Base-by-base conservation (phyloP, 1,139 yeast species). In the Taiozyma sp. region DNA sequence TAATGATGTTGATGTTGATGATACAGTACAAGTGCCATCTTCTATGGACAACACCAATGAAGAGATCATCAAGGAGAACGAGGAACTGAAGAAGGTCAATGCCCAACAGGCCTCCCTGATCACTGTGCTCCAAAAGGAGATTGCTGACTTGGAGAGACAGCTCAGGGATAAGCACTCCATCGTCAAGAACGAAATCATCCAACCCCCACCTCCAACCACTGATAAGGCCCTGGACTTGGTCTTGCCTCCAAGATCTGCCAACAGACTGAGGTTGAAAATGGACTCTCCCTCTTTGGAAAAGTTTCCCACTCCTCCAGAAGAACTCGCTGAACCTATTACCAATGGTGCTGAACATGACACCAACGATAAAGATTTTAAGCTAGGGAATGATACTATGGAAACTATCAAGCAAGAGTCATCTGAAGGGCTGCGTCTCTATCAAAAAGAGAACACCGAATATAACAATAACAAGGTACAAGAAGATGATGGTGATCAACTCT, bases 161-260 rank as follows among this genome's bases (percentile, higher is more conserved):
- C 26, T 37, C 3, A 37, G 9, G n/a, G 24, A 37, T 4, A 40
- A 40, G 19, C 29, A 40, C 2, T 13, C 22, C 5, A 40, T 22
- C 24, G 30, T 22, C 2, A 40, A 40, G 29, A 24, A 40, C 5
- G 29, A 21, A 10, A 22, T 24, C 16, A 40, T 40, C 6, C 28
- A 40, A 13, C 28, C 16, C 2, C 11, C 16, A 22, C 5, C 10
- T 7, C 11, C 16, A 22, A n/a, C 16, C 6, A 24, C 30, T 6
- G 24, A 21, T 19, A 40, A 40, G 19, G 16, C 30, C 5, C 10
- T 40, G 19, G 19, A 44, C n/a, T 26, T 39, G 19, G 13, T 21
- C 16, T 51, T 52, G 2, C 62, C 61, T 6, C 59, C 61, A 26
- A 53, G 62, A 42, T 59, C 62, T 3, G 59, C 58, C 2, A 57